Evolutionary conservation across 495 filamentous ascomycete species (phyloP).

Genomic region (Tuber calosporum): DNA sequence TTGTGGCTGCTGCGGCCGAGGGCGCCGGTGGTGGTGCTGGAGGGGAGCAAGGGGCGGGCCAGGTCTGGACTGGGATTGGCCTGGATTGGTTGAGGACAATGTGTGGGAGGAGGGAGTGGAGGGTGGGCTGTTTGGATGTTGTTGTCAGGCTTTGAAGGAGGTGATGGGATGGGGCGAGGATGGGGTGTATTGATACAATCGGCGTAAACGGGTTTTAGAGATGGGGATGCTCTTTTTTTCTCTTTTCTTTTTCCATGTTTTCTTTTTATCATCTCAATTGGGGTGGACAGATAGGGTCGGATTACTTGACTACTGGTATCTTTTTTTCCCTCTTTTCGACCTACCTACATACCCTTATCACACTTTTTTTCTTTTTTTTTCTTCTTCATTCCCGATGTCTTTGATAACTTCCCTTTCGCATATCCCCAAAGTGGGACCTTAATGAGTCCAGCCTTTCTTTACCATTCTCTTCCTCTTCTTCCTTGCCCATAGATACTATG

Average conservation of each 20-base stretch:
- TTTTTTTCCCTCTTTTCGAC: background rate
- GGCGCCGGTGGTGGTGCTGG: constrained; percentile 47
- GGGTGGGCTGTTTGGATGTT: constrained; percentile 74
- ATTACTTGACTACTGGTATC: background rate
- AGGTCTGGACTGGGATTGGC: constrained; percentile 66
- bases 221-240: constrained; percentile 8
- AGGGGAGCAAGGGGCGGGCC: constrained; percentile 46
- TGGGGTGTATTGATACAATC: constrained; percentile 23
- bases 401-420: background rate
- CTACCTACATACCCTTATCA: background rate
- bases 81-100: constrained; percentile 74
- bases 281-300: background rate
- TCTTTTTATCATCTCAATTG: background rate
- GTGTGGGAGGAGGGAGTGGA: constrained; percentile 70
- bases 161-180: background rate
- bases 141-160: constrained; percentile 58
- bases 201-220: constrained; percentile 32
- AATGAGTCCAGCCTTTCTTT: background rate
- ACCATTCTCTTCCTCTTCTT: background rate
- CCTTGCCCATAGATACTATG: background rate
- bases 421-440: background rate
- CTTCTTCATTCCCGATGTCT: background rate
- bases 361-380: background rate
- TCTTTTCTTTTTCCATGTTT: background rate
- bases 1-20: constrained; percentile 55